These are phyloP conservation scores for Passiflora organensis DNA, from an alignment of 345 rosid species.

Conservation along the genomic window DNA sequence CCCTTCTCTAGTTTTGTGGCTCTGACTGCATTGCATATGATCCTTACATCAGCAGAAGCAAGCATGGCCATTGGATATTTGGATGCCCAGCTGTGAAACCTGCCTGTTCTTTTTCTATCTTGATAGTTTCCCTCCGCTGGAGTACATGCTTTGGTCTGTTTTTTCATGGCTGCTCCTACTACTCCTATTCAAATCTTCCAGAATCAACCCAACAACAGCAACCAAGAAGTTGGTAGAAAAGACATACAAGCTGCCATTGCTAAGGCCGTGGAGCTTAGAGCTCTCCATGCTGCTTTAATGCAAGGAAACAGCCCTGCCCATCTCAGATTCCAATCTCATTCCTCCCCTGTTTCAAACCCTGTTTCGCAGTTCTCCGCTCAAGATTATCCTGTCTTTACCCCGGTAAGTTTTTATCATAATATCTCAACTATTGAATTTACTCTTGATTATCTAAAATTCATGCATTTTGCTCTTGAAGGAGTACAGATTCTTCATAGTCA, in stretches of 20 bases:
- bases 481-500: no score
- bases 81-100: slow-evolving; percentile 13
- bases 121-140: slow-evolving; percentile 14
- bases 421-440: background rate
- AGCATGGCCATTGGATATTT: slow-evolving; percentile 29
- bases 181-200: slow-evolving; percentile 37
- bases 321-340: slow-evolving; percentile 40
- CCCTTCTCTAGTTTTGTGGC: slow-evolving; percentile 30
- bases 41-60: slow-evolving; percentile 31
- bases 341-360: slow-evolving; percentile 61
- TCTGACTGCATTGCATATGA: slow-evolving; percentile 37
- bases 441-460: background rate
- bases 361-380: slow-evolving; percentile 64
- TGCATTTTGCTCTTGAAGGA: no score
- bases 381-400: slow-evolving; percentile 94
- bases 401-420: slow-evolving; percentile 42
- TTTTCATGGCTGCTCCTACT: slow-evolving; percentile 54
- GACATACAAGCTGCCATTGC: slow-evolving; percentile 84
- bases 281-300: slow-evolving; percentile 73
- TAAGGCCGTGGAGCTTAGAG: slow-evolving; percentile 76
- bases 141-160: slow-evolving; percentile 26
- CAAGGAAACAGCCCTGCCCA: slow-evolving; percentile 61
- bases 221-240: slow-evolving; percentile 38
- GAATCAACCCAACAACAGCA: slow-evolving; percentile 20
- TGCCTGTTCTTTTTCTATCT: slow-evolving; percentile 2